Conservation (phyloP, 805 yeast species). For the Lipomyces anomalus region DNA sequence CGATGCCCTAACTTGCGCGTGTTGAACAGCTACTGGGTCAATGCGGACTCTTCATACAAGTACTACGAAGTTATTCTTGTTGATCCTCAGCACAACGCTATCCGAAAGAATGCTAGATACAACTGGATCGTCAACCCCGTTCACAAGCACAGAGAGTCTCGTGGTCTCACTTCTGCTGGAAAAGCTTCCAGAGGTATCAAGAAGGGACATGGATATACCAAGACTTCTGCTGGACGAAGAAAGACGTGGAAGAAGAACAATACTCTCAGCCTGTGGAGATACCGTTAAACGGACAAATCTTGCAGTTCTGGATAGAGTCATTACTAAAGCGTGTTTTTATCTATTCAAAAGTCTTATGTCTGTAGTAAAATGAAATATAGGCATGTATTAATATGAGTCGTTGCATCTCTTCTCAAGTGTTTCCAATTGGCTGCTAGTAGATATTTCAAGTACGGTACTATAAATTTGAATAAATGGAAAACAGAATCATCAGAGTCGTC, state of each 20-base stretch:
- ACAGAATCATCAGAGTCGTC: no score
- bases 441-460: no score
- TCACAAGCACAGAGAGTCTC: slow-evolving; percentile 99
- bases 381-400: neutral
- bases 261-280: slow-evolving; percentile 98
- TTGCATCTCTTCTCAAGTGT: neutral
- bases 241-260: slow-evolving; percentile 99
- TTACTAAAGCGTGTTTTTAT: neutral
- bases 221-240: slow-evolving; percentile 89
- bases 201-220: slow-evolving; percentile 99
- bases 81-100: slow-evolving; percentile 97
- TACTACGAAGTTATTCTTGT: slow-evolving; percentile 96
- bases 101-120: slow-evolving; percentile 97
- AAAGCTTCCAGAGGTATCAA: slow-evolving; percentile 99
- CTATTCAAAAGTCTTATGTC: neutral
- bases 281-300: slow-evolving; percentile 64
- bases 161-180: slow-evolving; percentile 98
- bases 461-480: no score
- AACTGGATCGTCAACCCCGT: slow-evolving; percentile 99
- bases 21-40: slow-evolving; percentile 99
- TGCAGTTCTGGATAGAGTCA: neutral
- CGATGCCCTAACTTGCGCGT: slow-evolving; percentile 99
- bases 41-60: slow-evolving; percentile 99
- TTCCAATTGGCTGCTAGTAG: no score
- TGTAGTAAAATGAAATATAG: neutral